Percentiles rank a stretch among this genome's conserved stretches.
These are phyloP conservation scores for Fusarium torulosum DNA, from an alignment of 2,329 filamentous ascomycete genomes.

Conservation along the genomic window DNA sequence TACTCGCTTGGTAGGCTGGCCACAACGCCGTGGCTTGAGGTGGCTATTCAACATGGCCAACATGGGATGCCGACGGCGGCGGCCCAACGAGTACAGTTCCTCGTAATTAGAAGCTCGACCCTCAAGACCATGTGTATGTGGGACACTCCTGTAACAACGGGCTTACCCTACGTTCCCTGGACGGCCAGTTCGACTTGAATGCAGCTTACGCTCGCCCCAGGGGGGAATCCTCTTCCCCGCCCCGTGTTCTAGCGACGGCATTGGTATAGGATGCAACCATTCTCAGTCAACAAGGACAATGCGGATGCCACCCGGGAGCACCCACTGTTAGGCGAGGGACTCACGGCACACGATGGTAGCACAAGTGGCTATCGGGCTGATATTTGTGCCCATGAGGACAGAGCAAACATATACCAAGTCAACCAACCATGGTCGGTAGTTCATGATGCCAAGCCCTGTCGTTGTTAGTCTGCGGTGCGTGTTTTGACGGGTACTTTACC, in stretches of 20 bases:
- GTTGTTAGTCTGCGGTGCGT: constrained; percentile 8
- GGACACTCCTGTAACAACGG: not conserved
- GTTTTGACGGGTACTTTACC: constrained; percentile 26
- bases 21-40: not conserved
- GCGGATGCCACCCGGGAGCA: constrained; percentile 26
- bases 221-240: constrained; percentile 22
- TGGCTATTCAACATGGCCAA: constrained; percentile 7
- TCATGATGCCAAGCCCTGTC: constrained; percentile 17
- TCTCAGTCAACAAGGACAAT: constrained; percentile 25
- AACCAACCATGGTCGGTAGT: not conserved
- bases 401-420: constrained; percentile 20
- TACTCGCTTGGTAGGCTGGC: not conserved
- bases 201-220: constrained; percentile 19
- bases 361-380: constrained; percentile 35
- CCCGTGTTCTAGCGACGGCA: constrained; percentile 32
- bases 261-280: constrained; percentile 25
- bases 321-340: constrained; percentile 23
- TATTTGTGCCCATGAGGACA: constrained; percentile 30
- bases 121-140: not conserved
- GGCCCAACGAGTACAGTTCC: not conserved
- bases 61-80: constrained; percentile 13
- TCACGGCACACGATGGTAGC: constrained; percentile 25
- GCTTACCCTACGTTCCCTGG: constrained; percentile 22
- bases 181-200: constrained; percentile 1
- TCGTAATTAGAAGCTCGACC: not conserved